Evolutionary conservation across 176 grass and related monocot genomes (phyloP).

Genomic region (Secale cereale): DNA sequence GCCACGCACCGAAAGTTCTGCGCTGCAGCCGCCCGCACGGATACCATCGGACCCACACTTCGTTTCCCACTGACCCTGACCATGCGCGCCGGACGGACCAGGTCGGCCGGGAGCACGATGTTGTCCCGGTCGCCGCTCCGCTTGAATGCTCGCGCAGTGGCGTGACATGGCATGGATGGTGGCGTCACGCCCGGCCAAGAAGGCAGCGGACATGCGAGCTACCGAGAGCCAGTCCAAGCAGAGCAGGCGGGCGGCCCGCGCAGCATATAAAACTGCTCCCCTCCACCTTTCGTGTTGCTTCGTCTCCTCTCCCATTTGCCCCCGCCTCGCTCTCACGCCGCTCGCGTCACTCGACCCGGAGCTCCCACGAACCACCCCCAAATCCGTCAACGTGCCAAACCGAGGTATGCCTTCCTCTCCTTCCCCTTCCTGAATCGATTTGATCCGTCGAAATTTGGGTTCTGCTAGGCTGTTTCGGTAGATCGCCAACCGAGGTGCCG

Average conservation of each 20-base stretch:
- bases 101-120: background rate
- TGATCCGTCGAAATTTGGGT: background rate
- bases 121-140: constrained; percentile 9
- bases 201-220: background rate
- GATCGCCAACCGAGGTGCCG: background rate
- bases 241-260: constrained; percentile 12
- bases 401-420: constrained; percentile 7
- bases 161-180: constrained; percentile 4
- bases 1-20: constrained; percentile 38
- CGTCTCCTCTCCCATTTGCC: constrained; percentile 23
- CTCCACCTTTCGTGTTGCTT: background rate
- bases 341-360: constrained; percentile 25
- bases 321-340: constrained; percentile 26
- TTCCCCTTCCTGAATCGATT: background rate
- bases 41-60: background rate
- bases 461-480: background rate
- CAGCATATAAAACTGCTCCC: constrained; percentile 2
- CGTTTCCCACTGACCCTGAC: too few species aligned
- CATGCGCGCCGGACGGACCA: background rate
- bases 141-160: background rate
- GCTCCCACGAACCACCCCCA: constrained; percentile 25
- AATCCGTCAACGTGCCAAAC: background rate
- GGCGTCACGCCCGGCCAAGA: background rate
- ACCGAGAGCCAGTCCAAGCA: too few species aligned
- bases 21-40: constrained; percentile 1